Conservation (phyloP, 495 filamentous ascomycete genomes). For the Talaromyces trachyspermus region DNA sequence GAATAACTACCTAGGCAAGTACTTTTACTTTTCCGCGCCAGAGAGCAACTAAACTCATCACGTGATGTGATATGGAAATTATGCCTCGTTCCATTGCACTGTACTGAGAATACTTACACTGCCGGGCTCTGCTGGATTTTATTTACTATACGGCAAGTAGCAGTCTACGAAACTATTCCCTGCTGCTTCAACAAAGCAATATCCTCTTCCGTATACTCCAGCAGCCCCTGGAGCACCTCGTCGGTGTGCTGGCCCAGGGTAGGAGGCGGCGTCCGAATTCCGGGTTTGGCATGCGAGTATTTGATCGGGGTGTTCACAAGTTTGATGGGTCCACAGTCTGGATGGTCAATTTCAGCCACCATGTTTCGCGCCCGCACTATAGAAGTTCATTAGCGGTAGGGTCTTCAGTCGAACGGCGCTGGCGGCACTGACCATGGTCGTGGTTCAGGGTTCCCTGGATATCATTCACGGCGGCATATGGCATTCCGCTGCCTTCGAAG, state of each 20-base stretch:
- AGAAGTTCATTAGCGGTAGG: conserved; percentile 7
- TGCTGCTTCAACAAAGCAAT: conserved; percentile 57
- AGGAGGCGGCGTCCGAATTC: conserved; percentile 74
- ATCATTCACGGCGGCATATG: conserved; percentile 93
- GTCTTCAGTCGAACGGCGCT: background rate
- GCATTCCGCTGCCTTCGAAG: conserved; percentile 85
- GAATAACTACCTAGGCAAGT: too few species aligned
- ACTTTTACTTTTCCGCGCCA: too few species aligned
- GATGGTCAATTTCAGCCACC: conserved; percentile 82
- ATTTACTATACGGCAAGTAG: too few species aligned
- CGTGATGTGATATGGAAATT: too few species aligned
- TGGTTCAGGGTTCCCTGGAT: conserved; percentile 78
- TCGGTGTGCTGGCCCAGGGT: conserved; percentile 88
- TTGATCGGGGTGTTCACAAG: conserved; percentile 94
- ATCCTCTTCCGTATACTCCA: conserved; percentile 55
- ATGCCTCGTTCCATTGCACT: too few species aligned
- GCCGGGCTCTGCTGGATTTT: too few species aligned
- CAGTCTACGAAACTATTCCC: conserved; percentile 58
- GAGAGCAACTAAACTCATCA: too few species aligned
- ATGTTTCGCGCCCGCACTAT: conserved; percentile 74
- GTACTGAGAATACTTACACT: too few species aligned
- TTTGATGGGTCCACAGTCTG: conserved; percentile 74
- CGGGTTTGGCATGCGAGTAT: conserved; percentile 73
- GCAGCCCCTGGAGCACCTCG: conserved; percentile 62
- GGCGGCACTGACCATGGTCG: conserved; percentile 52